Percentiles rank a stretch among this genome's conserved stretches.
phyloP scores from a whole-genome alignment of 148 eudicot species.

The Oxyria digyna region DNA sequence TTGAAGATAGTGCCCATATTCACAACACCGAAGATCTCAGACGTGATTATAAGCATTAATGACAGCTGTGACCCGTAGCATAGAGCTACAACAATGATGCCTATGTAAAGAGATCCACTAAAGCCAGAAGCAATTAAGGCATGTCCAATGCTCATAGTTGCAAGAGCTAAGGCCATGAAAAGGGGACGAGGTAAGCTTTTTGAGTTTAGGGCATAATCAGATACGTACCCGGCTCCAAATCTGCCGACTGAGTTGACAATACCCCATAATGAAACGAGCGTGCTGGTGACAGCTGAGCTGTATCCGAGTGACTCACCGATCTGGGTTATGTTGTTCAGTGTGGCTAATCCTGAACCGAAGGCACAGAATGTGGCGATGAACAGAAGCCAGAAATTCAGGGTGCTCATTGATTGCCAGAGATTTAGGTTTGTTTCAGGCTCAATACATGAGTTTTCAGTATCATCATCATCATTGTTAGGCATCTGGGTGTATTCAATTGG shows the following conservation, averaged over 20 bases:
- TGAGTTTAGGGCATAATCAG: constrained; percentile 43
- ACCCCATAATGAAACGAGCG: constrained; percentile 71
- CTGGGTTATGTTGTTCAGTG: constrained; percentile 61
- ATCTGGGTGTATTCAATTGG: constrained; percentile 15
- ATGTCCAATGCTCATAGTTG: constrained; percentile 63
- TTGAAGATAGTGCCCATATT: constrained; percentile 92
- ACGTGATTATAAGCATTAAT: constrained; percentile 74
- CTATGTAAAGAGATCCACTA: constrained; percentile 65
- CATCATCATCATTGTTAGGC: constrained; percentile 13
- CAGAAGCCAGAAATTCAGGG: constrained; percentile 52
- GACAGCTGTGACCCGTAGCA: constrained; percentile 93
- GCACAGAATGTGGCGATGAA: constrained; percentile 48
- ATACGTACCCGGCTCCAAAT: constrained; percentile 67
- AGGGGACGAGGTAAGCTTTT: constrained; percentile 60
- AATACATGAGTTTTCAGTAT: neutral
- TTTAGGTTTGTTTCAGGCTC: constrained; percentile 26
- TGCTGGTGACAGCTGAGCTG: constrained; percentile 33
- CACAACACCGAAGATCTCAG: constrained; percentile 63
- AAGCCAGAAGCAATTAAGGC: constrained; percentile 66
- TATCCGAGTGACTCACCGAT: constrained; percentile 64
- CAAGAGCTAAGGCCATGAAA: constrained; percentile 48
- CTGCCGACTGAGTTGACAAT: constrained; percentile 75
- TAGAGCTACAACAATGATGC: constrained; percentile 64
- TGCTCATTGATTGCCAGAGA: constrained; percentile 48
- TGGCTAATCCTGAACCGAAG: constrained; percentile 61